Conservation (phyloP, 495 filamentous ascomycete species). For the Tuber melanosporum region DNA sequence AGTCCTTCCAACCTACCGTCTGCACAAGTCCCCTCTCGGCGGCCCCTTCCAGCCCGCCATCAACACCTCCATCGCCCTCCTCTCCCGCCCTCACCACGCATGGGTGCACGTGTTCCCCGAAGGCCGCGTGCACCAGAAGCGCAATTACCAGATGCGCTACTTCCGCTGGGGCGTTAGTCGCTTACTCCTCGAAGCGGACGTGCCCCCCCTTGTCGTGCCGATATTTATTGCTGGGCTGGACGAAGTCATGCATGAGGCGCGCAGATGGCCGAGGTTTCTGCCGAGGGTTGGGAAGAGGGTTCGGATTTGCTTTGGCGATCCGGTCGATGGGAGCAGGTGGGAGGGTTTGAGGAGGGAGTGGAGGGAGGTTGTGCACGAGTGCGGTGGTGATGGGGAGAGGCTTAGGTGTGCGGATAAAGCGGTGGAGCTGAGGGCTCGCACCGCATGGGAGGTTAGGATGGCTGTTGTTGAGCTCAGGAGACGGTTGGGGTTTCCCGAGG, state of each 20-base stretch:
- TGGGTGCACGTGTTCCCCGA: conserved; percentile 98
- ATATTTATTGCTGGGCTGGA: conserved; percentile 90
- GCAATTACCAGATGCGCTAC: conserved; percentile 73
- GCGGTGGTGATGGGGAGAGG: conserved; percentile 44
- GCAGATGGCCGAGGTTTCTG: conserved; percentile 71
- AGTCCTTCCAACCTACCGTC: conserved; percentile 79
- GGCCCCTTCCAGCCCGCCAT: conserved; percentile 86
- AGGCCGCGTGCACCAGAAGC: conserved; percentile 83
- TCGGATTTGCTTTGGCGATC: conserved; percentile 66
- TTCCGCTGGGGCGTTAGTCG: conserved; percentile 95
- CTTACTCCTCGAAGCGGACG: conserved; percentile 77
- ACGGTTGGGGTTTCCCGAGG: conserved; percentile 64
- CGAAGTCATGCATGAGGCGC: conserved; percentile 72
- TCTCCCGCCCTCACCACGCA: conserved; percentile 46
- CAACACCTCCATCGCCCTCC: conserved; percentile 73
- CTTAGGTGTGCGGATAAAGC: conserved; percentile 68
- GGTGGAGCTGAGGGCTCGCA: conserved; percentile 70
- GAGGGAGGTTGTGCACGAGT: conserved; percentile 10
- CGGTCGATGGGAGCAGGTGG: conserved; percentile 47
- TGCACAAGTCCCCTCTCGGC: conserved; percentile 61
- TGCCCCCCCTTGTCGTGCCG: conserved; percentile 76
- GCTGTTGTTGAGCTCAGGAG: conserved; percentile 72
- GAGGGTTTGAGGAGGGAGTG: conserved; percentile 24
- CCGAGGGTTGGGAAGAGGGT: conserved; percentile 67
- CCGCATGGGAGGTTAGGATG: conserved; percentile 66